Evolutionary conservation across 176 grass and related monocot species (phyloP), one percentile per base, ranked within the genome.

Genomic region (Puccinellia tenuiflora): DNA sequence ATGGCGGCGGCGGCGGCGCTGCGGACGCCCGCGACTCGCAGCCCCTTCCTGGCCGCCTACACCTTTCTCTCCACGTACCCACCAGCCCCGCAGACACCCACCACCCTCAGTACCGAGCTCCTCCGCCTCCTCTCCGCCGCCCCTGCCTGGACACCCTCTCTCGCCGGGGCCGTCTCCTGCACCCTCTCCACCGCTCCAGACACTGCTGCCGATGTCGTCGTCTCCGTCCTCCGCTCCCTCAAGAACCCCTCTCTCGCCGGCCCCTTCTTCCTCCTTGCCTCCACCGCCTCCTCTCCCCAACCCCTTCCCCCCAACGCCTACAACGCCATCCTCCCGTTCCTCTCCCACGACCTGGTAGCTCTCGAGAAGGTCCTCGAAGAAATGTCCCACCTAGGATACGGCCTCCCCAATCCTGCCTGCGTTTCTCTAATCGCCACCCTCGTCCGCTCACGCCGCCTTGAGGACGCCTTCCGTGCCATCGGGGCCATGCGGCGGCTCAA

Each of bases 351-450:
- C 67, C 83, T 80, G 28, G 52, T 68, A 14, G 63, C 73, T 51
- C 80, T 98, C 40, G 96, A 98, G 48, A 90, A 78, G 47, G 77
- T 91, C 13, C 79, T 95, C 9, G 83, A 93, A 74, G 96, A 98
- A 83, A 98, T 98, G 96, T 85, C 87, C 80, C 60, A 90, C 50
- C 91, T 95, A 13, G 91, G 92, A 9, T 87, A 95, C 63, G 73
- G 85, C 13, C 38, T 98, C 18, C 87, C 89, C 10, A 86, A 43
- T 54, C 86, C 80, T n/a, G 85, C 82, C 11, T 95, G 96, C 78
- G 87, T 83, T 47, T 61, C 80, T 9, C 79, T 98, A 11, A 79
- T 92, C 33, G 56, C 71, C 12, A 70, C 85, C 25, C 83, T 98
- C 73, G 73, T 95, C 48, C 86, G 82, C 53, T 51, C 92, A 40